Percentiles rank a stretch among this genome's conserved stretches.
These are phyloP conservation scores for Myxozyma kluyveri DNA, from an alignment of 805 yeast species.

Conservation along the genomic window DNA sequence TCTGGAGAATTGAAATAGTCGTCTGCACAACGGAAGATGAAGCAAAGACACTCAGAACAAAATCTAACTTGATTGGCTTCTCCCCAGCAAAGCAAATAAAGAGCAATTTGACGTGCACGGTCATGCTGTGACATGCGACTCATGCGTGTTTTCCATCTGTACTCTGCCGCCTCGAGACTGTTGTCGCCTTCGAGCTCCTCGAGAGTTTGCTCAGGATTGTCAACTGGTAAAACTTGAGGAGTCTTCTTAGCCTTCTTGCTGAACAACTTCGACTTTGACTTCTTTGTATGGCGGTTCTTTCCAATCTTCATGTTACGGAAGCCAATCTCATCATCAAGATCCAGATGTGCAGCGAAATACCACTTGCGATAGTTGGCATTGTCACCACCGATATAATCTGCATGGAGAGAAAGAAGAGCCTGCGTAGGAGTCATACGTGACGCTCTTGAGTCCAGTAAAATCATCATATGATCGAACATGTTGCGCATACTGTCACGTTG, in stretches of 20 bases:
- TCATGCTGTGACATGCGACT: constrained; percentile 51
- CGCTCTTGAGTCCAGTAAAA: constrained; percentile 80
- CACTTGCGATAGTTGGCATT: constrained; percentile 84
- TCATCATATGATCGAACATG: constrained; percentile 77
- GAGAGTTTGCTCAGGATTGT: constrained; percentile 57
- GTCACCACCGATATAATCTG: constrained; percentile 90
- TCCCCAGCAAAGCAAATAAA: constrained; percentile 68
- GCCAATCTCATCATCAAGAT: constrained; percentile 67
- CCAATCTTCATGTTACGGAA: constrained; percentile 57
- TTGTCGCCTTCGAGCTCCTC: constrained; percentile 68
- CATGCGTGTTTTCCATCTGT: constrained; percentile 72
- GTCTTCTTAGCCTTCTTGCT: constrained; percentile 42
- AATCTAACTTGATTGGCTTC: constrained; percentile 87
- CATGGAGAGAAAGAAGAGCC: constrained; percentile 76
- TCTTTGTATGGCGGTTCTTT: constrained; percentile 49
- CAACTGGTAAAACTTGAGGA: constrained; percentile 46
- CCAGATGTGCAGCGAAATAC: constrained; percentile 85
- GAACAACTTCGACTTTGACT: constrained; percentile 38
- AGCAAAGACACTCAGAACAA: constrained; percentile 85
- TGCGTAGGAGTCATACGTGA: constrained; percentile 68
- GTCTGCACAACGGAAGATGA: constrained; percentile 89
- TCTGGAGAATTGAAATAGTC: constrained; percentile 87
- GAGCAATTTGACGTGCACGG: constrained; percentile 62
- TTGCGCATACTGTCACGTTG: constrained; percentile 75
- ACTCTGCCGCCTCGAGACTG: constrained; percentile 73